Base-by-base conservation (phyloP, 1,284 basidiomycete genomes). In the Rhodotorula sp. region DNA sequence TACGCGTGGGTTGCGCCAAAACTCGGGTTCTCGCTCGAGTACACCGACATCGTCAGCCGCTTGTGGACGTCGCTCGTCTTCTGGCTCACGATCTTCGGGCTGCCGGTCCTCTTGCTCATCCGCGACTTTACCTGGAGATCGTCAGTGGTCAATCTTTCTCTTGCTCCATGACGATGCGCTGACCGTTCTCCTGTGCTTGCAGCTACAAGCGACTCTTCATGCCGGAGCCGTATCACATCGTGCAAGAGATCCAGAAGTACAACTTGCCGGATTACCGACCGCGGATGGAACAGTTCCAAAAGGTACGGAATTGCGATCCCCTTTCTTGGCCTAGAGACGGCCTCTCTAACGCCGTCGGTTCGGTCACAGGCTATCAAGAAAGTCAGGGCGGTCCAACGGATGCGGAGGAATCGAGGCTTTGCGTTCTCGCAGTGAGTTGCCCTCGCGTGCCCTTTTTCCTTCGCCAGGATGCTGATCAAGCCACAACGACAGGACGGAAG, bases 51-150 rank as follows among this genome's bases (percentile, higher is more conserved):
- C 59, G 93, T 97, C 12, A 89, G 91, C 0, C 87, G 91, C 2
- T 84, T 99, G 26, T 97, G 93, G 90, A 88, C 89, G 1, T 89
- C 92, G 77, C 86, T 85, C 7, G 87, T 93, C 5, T 97, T 98
- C 82, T 99, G 97, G 83, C 89, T 99, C 76, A 87, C 89, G 76
- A 86, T 99, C 58, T 77, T 99, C 14, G 84, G 97, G n/a, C 85
- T 98, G 57, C 97, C 97, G 0, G 84, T 90, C 56, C 83, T 96
- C 67, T 96, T 94, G 77, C 87, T 99, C 51, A 83, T 87, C n/a
- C 87, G 97, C 58, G 97, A 99, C 81, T 91, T 93, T 76, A 90
- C 86, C 1, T 97, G 95, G 95, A 97, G 97, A 86, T 95, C 96
- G 91, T 93, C 71, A 79, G 86, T 85, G 12, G 39, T 43, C 10